phyloP scores from a whole-genome alignment of 164 flowering plant species.

The Litsea cubeba region DNA sequence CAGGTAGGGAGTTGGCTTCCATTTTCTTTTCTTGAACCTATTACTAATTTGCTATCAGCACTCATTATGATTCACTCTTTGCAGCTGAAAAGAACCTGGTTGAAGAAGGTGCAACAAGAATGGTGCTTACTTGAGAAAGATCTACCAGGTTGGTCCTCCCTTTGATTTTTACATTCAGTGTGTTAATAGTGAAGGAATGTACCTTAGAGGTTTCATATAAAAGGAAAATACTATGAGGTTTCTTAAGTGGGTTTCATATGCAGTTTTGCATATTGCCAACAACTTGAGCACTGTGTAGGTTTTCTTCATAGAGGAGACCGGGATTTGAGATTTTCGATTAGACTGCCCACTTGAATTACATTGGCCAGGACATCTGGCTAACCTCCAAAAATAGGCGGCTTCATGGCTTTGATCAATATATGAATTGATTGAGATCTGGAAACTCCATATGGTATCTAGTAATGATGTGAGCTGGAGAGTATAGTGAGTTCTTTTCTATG shows the following conservation, averaged over 20 bases:
- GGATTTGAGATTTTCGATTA: too few species aligned
- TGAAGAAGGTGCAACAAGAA: conserved; percentile 85
- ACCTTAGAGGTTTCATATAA: too few species aligned
- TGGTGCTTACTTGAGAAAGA: conserved; percentile 79
- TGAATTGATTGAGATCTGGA: not conserved
- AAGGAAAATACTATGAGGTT: not conserved
- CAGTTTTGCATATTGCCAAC: too few species aligned
- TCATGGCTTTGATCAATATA: not conserved
- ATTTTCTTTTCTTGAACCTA: not conserved
- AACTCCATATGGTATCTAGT: not conserved
- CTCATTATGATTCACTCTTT: not conserved
- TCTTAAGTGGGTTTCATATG: not conserved
- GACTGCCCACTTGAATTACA: too few species aligned
- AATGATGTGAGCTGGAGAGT: not conserved
- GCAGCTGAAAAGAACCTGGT: conserved; percentile 65
- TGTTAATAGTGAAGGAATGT: not conserved
- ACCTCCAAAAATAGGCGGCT: not conserved
- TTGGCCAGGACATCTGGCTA: too few species aligned
- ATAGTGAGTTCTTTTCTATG: not conserved
- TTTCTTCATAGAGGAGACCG: too few species aligned
- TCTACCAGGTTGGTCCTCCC: conserved; percentile 64
- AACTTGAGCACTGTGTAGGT: too few species aligned
- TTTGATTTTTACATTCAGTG: not conserved
- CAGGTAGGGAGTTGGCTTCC: conserved; percentile 38
- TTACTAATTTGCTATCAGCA: not conserved